Conservation (phyloP, 768 basidiomycete species). For the Rickenella mellea region DNA sequence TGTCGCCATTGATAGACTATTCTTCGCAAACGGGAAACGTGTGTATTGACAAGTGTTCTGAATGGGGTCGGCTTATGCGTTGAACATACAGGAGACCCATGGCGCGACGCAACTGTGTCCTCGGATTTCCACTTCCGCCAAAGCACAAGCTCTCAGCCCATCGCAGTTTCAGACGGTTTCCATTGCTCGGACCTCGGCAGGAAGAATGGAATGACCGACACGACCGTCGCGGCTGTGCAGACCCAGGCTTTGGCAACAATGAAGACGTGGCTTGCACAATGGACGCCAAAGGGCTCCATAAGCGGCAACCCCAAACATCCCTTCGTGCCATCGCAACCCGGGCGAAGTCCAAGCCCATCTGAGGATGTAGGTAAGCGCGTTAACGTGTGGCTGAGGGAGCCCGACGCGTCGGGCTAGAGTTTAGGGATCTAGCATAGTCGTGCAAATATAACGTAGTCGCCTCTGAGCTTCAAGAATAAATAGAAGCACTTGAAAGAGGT, state of each 20-base stretch:
- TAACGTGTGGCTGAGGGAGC: no score
- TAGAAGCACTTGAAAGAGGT: no score
- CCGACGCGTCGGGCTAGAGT: no score
- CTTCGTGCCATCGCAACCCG: no score
- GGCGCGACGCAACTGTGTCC: constrained; percentile 62
- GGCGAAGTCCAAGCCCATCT: no score
- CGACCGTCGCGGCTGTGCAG: constrained; percentile 46
- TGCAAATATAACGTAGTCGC: no score
- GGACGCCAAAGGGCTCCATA: no score
- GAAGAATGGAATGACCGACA: constrained; percentile 32
- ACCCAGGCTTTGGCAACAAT: constrained; percentile 40
- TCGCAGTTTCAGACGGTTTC: constrained; percentile 53
- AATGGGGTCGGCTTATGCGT: background rate
- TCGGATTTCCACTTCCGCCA: constrained; percentile 34
- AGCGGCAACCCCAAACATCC: no score
- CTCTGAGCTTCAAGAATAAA: no score
- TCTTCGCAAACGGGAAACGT: constrained; percentile 67
- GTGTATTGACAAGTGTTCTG: constrained; percentile 16
- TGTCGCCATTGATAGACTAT: constrained; percentile 44
- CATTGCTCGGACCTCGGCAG: constrained; percentile 54
- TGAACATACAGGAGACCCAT: constrained; percentile 49
- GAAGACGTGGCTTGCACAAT: constrained; percentile 47
- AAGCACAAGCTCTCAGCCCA: constrained; percentile 46
- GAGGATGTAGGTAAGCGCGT: no score
- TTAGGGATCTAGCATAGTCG: no score